A percentile compares a stretch with the other conserved stretches of the same genome.
Conservation (phyloP, 306 rosid species). For the Prinsepia uniflora region DNA sequence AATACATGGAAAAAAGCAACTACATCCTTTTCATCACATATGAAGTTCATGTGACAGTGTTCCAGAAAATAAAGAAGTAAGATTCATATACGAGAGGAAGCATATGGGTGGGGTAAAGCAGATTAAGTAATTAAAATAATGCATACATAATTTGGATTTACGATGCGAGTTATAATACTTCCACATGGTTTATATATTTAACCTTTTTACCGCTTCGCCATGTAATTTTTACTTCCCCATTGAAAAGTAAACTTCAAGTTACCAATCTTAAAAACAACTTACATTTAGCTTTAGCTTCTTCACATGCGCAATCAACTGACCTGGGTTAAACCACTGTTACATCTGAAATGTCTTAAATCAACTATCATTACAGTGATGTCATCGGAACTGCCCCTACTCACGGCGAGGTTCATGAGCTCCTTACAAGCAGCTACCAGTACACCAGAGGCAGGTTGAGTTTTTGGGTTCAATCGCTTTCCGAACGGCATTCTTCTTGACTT, state of each 20-base stretch:
- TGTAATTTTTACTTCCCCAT: slow-evolving; percentile 11
- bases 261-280: too few species aligned
- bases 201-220: slow-evolving; percentile 11
- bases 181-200: slow-evolving; percentile 19
- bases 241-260: not conserved
- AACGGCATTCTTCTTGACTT: slow-evolving; percentile 46
- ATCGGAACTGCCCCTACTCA: slow-evolving; percentile 53
- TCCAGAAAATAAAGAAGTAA: slow-evolving; percentile 22
- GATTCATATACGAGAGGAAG: slow-evolving; percentile 3
- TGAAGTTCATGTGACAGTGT: slow-evolving; percentile 27
- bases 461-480: slow-evolving; percentile 33
- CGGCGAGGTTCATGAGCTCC: slow-evolving; percentile 58
- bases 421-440: slow-evolving; percentile 53
- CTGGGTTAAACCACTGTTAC: slow-evolving; percentile 15
- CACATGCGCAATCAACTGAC: not conserved
- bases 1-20: slow-evolving; percentile 39
- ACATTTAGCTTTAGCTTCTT: not conserved
- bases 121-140: not conserved
- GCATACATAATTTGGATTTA: slow-evolving; percentile 17
- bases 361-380: slow-evolving; percentile 62
- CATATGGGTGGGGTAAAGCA: slow-evolving; percentile 16
- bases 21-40: slow-evolving; percentile 19
- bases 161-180: slow-evolving; percentile 19
- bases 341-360: slow-evolving; percentile 44
- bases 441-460: slow-evolving; percentile 17